Conservation (phyloP, 768 basidiomycete species). For the Lentinus tigrinus region DNA sequence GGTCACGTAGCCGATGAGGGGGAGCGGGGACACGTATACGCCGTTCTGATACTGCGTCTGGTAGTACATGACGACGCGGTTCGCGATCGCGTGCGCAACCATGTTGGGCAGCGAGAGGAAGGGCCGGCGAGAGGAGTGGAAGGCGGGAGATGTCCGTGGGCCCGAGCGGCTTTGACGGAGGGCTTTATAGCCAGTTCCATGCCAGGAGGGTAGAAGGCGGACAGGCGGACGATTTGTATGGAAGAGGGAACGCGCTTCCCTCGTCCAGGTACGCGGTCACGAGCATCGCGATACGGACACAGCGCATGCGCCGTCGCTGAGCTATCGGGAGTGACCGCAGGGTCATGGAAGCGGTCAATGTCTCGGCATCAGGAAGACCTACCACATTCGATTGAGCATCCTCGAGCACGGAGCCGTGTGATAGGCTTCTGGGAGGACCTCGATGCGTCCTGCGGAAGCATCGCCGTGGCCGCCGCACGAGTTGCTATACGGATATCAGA, state of each 20-base stretch:
- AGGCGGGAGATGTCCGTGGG: neutral
- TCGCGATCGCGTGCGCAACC: neutral
- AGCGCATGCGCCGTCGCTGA: neutral
- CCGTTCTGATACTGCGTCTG: slow-evolving; percentile 3
- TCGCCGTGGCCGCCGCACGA: no score
- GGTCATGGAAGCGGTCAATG: neutral
- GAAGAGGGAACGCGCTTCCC: neutral
- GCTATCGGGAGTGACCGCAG: neutral
- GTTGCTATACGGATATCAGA: no score
- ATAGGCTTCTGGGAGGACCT: no score
- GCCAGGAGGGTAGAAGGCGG: neutral
- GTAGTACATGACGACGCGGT: slow-evolving; percentile 5
- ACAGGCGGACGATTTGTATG: neutral
- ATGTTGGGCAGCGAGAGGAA: neutral
- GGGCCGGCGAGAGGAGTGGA: neutral
- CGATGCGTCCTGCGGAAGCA: no score
- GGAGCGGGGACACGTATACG: neutral
- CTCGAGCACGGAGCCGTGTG: no score
- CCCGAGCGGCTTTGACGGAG: neutral
- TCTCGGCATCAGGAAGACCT: neutral
- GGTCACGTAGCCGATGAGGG: slow-evolving; percentile 4
- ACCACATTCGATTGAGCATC: no score
- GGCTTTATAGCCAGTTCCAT: neutral
- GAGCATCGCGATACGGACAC: neutral
- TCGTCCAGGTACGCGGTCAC: neutral